Percentiles rank a stretch among this genome's conserved stretches.
Evolutionary conservation across 225 moss, liverwort and hornwort genomes (phyloP).

Genomic region (Climacium dendroides): DNA sequence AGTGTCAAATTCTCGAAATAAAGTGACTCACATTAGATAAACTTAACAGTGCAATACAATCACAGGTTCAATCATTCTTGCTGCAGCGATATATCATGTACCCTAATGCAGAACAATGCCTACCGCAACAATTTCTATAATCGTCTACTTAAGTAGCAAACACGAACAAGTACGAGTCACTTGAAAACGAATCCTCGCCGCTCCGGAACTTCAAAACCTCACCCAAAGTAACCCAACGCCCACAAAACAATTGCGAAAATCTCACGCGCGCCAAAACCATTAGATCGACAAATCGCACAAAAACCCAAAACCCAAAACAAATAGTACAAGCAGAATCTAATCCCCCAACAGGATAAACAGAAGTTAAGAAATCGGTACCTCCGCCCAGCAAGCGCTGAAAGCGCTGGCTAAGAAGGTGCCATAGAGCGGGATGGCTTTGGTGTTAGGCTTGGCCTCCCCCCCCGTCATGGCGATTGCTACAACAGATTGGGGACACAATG

Average conservation of each 20-base stretch:
- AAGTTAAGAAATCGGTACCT: constrained; percentile 20
- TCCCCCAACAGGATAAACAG: neutral
- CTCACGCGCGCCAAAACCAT: neutral
- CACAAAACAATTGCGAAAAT: neutral
- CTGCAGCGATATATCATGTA: neutral
- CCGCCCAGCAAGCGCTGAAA: constrained; percentile 85
- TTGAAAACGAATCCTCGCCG: neutral
- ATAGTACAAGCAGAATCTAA: neutral
- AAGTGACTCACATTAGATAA: neutral
- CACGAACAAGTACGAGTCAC: neutral
- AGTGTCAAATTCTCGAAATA: neutral
- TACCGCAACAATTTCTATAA: neutral
- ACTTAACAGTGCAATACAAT: neutral
- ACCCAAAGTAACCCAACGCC: neutral
- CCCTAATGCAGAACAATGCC: neutral
- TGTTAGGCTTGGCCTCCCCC: constrained; percentile 38
- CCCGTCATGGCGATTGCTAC: constrained; percentile 13
- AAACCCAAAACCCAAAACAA: neutral
- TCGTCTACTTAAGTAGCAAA: neutral
- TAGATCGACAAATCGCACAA: neutral
- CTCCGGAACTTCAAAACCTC: neutral
- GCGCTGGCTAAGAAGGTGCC: constrained; percentile 83
- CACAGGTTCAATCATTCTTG: neutral
- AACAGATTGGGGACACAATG: neutral
- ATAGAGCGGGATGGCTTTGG: constrained; percentile 44